Percentiles rank a stretch among this genome's conserved stretches.
Evolutionary conservation across 139 green algal genomes (phyloP).

Genomic region (Closterium sp.): DNA sequence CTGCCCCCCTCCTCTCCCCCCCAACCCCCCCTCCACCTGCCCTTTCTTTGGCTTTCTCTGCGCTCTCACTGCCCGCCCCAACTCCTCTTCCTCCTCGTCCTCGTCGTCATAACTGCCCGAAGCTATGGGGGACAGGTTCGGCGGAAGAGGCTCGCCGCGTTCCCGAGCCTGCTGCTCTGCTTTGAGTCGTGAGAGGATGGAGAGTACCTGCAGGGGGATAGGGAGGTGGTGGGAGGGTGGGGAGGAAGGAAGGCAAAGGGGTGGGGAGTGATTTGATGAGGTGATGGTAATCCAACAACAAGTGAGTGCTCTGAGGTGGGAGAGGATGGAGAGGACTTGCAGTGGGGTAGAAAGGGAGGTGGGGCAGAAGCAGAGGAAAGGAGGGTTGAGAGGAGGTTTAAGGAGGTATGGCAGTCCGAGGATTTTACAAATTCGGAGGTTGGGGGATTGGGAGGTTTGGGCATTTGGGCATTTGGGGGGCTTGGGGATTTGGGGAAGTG

Average conservation of each 20-base stretch:
- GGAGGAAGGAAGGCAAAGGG: too few relatives aligned
- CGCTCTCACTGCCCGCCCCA: constrained; percentile 2
- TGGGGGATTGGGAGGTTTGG: too few relatives aligned
- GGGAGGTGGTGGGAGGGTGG: too few relatives aligned
- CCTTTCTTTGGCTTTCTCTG: constrained; percentile 15
- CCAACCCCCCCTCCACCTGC: not conserved
- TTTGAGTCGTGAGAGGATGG: constrained; percentile 14
- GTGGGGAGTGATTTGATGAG: too few relatives aligned
- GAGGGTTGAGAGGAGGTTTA: too few relatives aligned
- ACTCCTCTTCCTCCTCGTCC: constrained; percentile 2
- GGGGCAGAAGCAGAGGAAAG: not conserved
- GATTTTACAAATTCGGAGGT: too few relatives aligned
- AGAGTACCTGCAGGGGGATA: constrained; percentile 17
- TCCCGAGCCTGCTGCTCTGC: constrained; percentile 22
- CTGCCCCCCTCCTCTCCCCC: not conserved
- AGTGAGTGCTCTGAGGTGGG: too few relatives aligned
- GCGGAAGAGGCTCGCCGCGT: not conserved
- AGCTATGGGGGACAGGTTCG: not conserved
- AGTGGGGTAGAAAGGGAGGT: not conserved
- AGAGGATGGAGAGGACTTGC: not conserved
- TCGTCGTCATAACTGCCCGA: not conserved
- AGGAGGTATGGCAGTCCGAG: too few relatives aligned
- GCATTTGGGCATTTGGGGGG: too few relatives aligned
- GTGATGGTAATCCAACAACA: too few relatives aligned
- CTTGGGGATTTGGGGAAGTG: too few relatives aligned